phyloP scores from a whole-genome alignment of 371 early-diverging fungal species.

The Lichtheimia ornata region DNA sequence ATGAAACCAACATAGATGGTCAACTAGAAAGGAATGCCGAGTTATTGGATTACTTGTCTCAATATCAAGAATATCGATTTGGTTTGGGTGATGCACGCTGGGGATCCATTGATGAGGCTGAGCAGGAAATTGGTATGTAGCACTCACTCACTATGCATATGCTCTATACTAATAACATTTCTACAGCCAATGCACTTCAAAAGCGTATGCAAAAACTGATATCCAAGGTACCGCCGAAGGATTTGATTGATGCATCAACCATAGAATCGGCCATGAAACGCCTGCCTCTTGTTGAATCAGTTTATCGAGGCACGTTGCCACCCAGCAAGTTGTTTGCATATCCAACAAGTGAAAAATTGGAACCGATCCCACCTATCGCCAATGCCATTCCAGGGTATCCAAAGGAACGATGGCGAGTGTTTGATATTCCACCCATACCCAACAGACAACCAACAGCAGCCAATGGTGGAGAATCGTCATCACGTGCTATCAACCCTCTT shows the following conservation, averaged over 20 bases:
- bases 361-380: conserved; percentile 40
- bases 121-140: conserved; percentile 33
- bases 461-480: neutral
- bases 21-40: conserved; percentile 35
- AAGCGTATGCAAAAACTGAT: conserved; percentile 38
- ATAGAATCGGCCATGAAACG: conserved; percentile 52
- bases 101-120: conserved; percentile 22
- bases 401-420: conserved; percentile 39
- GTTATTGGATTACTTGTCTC: conserved; percentile 27
- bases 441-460: neutral
- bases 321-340: conserved; percentile 60
- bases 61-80: conserved; percentile 44
- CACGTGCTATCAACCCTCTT: neutral
- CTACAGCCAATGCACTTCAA: conserved; percentile 45
- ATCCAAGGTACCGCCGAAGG: conserved; percentile 45
- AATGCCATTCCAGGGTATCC: conserved; percentile 47
- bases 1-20: conserved; percentile 11
- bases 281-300: conserved; percentile 46
- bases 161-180: neutral
- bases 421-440: conserved; percentile 19
- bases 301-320: conserved; percentile 55
- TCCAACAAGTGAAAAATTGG: conserved; percentile 45
- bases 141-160: neutral
- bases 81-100: conserved; percentile 25
- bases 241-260: conserved; percentile 30